These are phyloP conservation scores for Casuarina glauca DNA, from an alignment of 306 rosid species.

Conservation along the genomic window DNA sequence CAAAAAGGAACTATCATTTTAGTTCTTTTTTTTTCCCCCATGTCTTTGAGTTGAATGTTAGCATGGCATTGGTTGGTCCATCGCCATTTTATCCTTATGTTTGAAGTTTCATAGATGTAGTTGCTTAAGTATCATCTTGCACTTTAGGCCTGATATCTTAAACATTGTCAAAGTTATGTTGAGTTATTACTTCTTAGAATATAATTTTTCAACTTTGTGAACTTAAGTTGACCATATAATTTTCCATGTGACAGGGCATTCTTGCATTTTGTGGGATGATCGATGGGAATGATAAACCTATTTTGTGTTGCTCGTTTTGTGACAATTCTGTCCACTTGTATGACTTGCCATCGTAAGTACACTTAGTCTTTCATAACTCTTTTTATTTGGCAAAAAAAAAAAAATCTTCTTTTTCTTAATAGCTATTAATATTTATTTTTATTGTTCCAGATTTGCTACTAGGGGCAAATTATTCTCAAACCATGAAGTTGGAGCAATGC, in stretches of 20 bases:
- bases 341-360: slow-evolving; percentile 53
- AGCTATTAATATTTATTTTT: neutral
- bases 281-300: slow-evolving; percentile 25
- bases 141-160: neutral
- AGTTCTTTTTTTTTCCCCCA: no score
- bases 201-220: no score
- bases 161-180: no score
- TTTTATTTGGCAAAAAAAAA: neutral
- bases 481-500: slow-evolving; percentile 22
- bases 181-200: neutral
- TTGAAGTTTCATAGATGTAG: no score
- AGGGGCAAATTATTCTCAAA: slow-evolving; percentile 41
- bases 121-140: no score
- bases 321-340: slow-evolving; percentile 42
- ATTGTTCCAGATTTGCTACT: slow-evolving; percentile 30
- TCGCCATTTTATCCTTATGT: neutral
- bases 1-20: no score
- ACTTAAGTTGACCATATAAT: neutral
- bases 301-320: slow-evolving; percentile 37
- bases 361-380: neutral
- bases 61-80: no score
- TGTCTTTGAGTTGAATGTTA: no score
- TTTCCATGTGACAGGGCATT: slow-evolving; percentile 35
- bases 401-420: no score
- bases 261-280: slow-evolving; percentile 36